Base-by-base conservation (phyloP, 352 stramenopile species). In the Pythium folliculosum region DNA sequence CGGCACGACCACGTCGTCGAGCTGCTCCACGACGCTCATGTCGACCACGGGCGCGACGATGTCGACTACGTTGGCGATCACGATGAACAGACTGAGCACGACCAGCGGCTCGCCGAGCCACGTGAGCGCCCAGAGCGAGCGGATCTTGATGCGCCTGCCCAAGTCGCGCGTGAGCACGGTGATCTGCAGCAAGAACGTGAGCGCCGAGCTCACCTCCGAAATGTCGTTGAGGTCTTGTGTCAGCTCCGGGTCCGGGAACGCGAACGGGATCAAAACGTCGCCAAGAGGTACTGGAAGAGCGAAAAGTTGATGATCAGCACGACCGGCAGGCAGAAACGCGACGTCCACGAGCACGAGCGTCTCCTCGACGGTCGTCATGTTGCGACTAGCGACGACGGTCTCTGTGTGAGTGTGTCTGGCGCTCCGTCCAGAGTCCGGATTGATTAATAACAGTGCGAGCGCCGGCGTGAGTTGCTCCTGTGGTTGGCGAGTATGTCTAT, bases 251-350 rank as follows among this genome's bases (percentile, higher is more conserved):
- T 67, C 32, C 0, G 62, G 52, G 43, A 56, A 54, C 10, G 55
- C 55, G 22, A 65, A 63, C 21, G 63, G 62, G n/a, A 75, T 50
- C 45, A 63, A 37, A 51, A 63, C 7, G 44, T 54, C 21, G n/a
- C n/a, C 12, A n/a, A 73, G 6, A 81, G 52, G 22, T 81, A 81
- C 13, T 77, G 56, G 19, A 77, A 77, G 19, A 71, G 16, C 37
- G 82, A 56, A 60, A 76, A 79, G 56, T 60, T 63, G 19, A 84
- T 65, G 37, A 73, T 78, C 45, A 81, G 45, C n/a, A 45, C 56
- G 25, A 63, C 38, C 10, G 56, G 56, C 56, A 40, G 14, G 25
- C 49, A 55, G 49, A 55, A n/a, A 32, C 14, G 22, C 9, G 22
- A 54, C 48, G 49, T 55, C 49, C 9, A 55, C 22, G 37, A 55